Conservation (phyloP, 257 asterid genomes). For the Scutellaria baicalensis region DNA sequence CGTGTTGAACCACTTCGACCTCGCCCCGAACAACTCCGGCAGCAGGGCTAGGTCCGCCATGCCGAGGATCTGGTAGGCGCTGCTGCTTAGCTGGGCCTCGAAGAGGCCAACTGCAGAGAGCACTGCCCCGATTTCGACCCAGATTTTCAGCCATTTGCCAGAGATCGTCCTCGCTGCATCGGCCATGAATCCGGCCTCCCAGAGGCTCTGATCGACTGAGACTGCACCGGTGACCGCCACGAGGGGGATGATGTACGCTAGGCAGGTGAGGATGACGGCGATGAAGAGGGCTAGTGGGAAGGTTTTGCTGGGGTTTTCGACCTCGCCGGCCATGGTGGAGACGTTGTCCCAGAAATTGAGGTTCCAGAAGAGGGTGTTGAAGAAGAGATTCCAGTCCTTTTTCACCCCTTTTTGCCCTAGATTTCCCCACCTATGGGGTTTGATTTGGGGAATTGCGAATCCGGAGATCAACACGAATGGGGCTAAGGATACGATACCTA, state of each 20-base stretch:
- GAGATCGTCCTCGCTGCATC: slow-evolving; percentile 44
- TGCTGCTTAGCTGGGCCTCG: slow-evolving; percentile 68
- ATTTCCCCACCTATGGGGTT: slow-evolving; percentile 51
- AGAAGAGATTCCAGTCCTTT: slow-evolving; percentile 58
- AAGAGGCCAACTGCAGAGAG: slow-evolving; percentile 51
- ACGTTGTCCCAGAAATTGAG: slow-evolving; percentile 75
- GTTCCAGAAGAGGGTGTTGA: slow-evolving; percentile 73
- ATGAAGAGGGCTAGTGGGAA: slow-evolving; percentile 47
- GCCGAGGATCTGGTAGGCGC: slow-evolving; percentile 51
- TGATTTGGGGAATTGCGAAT: slow-evolving; percentile 62
- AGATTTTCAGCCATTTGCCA: slow-evolving; percentile 64
- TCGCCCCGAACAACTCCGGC: slow-evolving; percentile 31
- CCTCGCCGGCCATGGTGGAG: slow-evolving; percentile 74
- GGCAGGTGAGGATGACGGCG: slow-evolving; percentile 56
- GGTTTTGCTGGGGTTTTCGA: slow-evolving; percentile 49
- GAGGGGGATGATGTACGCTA: slow-evolving; percentile 62
- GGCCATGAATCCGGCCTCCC: slow-evolving; percentile 71
- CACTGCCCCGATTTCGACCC: slow-evolving; percentile 71
- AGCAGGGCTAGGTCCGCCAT: slow-evolving; percentile 52
- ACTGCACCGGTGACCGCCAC: slow-evolving; percentile 63
- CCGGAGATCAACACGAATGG: slow-evolving; percentile 57
- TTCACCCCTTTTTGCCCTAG: slow-evolving; percentile 47
- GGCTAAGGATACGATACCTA: slow-evolving; percentile 54
- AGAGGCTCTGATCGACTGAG: slow-evolving; percentile 38
- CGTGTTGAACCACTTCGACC: slow-evolving; percentile 60